phyloP scores from a whole-genome alignment of 805 yeast genomes.

The Spathaspora gorwiae region DNA sequence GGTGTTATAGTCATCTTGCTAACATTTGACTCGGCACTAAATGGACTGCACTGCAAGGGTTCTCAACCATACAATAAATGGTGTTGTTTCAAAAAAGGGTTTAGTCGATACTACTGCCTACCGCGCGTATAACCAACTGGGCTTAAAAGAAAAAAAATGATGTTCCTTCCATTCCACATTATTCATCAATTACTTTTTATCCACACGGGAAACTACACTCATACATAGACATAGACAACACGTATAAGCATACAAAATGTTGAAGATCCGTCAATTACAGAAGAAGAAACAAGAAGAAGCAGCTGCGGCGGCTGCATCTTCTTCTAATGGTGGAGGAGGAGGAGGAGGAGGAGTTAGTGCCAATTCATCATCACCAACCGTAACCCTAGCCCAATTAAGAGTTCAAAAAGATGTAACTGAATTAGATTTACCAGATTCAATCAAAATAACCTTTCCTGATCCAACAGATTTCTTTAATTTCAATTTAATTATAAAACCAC shows the following conservation, averaged over 20 bases:
- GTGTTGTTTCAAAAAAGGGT: no score
- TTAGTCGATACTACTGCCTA: no score
- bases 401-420: conserved; percentile 75
- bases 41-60: no score
- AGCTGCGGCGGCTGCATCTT: conserved; percentile 20
- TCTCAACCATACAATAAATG: no score
- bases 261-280: conserved; percentile 55
- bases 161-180: no score
- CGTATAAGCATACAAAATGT: conserved; percentile 16
- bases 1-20: no score
- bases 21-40: no score
- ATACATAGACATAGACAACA: background rate
- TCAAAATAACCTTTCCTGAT: conserved; percentile 47
- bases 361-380: conserved; percentile 6
- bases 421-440: conserved; percentile 57
- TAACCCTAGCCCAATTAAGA: conserved; percentile 63
- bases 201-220: no score
- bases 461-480: conserved; percentile 60
- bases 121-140: no score
- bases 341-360: conserved; percentile 14
- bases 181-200: no score
- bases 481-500: conserved; percentile 54
- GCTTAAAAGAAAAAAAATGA: no score
- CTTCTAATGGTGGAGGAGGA: background rate
- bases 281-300: conserved; percentile 48